Conservation (phyloP, 2,329 filamentous ascomycete genomes). For the Pseudogymnoascus sp. region DNA sequence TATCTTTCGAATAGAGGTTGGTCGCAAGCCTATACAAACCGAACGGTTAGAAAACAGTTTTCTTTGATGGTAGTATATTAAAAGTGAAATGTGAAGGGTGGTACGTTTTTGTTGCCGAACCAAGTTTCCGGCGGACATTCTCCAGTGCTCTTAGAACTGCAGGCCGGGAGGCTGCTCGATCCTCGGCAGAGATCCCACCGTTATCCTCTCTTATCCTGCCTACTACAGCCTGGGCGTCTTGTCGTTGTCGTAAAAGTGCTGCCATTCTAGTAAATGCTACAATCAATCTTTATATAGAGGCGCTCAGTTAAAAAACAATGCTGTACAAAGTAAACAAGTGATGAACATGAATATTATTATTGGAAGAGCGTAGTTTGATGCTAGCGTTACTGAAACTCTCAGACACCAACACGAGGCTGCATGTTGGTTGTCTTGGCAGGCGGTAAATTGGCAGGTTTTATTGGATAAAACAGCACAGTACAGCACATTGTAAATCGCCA, state of each 20-base stretch:
- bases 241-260: background rate
- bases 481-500: background rate
- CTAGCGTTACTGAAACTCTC: background rate
- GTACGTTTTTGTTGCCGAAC: constrained; percentile 10
- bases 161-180: background rate
- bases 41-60: background rate
- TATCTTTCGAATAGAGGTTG: constrained; percentile 35
- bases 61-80: background rate
- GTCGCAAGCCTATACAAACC: constrained; percentile 30
- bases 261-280: background rate
- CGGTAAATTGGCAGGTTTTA: background rate
- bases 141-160: constrained; percentile 5
- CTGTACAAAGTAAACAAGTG: background rate
- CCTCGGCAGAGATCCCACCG: background rate
- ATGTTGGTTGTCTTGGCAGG: background rate
- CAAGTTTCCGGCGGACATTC: constrained; percentile 7
- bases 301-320: background rate
- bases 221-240: background rate
- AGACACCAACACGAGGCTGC: background rate
- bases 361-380: background rate
- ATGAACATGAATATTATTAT: background rate
- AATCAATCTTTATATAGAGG: background rate
- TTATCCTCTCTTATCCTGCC: constrained; percentile 3
- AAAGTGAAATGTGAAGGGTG: constrained; percentile 2
- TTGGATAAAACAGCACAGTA: background rate